Base-by-base conservation (phyloP, 441 rosid species). In the Omphalea diandra region DNA sequence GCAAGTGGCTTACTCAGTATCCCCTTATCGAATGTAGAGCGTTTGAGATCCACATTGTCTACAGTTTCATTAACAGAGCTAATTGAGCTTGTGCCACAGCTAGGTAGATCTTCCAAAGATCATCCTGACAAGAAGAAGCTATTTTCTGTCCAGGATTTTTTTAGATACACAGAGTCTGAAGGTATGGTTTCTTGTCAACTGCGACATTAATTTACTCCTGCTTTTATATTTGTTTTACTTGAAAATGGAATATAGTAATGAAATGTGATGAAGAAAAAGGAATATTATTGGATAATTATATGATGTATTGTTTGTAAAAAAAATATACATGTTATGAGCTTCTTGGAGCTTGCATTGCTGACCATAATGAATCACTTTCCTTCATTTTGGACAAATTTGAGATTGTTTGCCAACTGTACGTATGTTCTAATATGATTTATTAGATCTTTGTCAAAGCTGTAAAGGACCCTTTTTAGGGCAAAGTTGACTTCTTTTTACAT, bases 151-250 rank as follows among this genome's bases (percentile, higher is more conserved):
- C 98, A 95, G 86, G 96, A 95, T 72, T 95, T 95, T 85, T 95
- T 95, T 81, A 88, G 97, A 83, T 95, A 95, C 86, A 95, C 98
- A 0, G 99, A 95, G 72, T 68, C 90, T 68, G 99, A 95, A 90
- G 99, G 99, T 95, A 88, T 77, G 76, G 46, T 68, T 80, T 62
- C 69, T 63, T 33, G 26, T 40, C 31, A 26, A 8, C 44, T 41
- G 41, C 14, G 0, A 44, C 62, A 32, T 32, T 56, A n/a, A 22
- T n/a, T n/a, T n/a, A 54, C 38, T 70, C 15, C 18, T 18, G 3
- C 26, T 47, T 27, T 12, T 49, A 27, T 49, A 27, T 27, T 75
- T 35, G 38, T 56, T 46, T 71, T 2, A 1, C 44, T 12, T 44
- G 33, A 58, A 40, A n/a, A 27, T 27, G 22, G 59, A 29, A 26